These are phyloP conservation scores for Metarhizium rileyi DNA, from an alignment of 2,329 filamentous ascomycete genomes.

Conservation along the genomic window DNA sequence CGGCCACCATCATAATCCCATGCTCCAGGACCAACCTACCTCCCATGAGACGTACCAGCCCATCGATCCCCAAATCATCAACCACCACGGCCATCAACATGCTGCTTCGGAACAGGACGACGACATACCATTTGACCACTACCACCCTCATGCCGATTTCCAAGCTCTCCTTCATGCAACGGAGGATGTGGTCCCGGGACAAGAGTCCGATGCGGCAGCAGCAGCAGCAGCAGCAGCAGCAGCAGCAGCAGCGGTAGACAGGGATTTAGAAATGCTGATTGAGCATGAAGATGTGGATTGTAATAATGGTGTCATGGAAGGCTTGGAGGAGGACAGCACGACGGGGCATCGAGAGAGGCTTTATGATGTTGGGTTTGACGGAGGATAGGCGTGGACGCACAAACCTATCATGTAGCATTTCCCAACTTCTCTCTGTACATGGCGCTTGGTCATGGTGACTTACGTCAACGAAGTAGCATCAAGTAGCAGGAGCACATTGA, in stretches of 20 bases:
- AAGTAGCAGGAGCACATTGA: background rate
- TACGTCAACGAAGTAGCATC: too few species aligned
- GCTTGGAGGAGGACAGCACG: slow-evolving; percentile 11
- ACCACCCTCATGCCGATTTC: slow-evolving; percentile 38
- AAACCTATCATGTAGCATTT: slow-evolving; percentile 1
- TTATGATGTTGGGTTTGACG: slow-evolving; percentile 22
- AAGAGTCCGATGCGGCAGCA: slow-evolving; percentile 7
- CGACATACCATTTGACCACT: slow-evolving; percentile 30
- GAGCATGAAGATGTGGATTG: slow-evolving; percentile 36
- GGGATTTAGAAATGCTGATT: slow-evolving; percentile 43
- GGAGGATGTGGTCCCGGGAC: slow-evolving; percentile 24
- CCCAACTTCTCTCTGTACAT: background rate
- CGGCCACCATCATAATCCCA: slow-evolving; percentile 22
- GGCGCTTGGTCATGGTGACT: background rate
- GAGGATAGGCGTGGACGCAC: slow-evolving; percentile 8
- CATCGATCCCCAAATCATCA: slow-evolving; percentile 52
- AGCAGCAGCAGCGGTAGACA: slow-evolving; percentile 33
- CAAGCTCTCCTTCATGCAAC: slow-evolving; percentile 43
- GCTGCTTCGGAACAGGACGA: slow-evolving; percentile 14
- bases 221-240: slow-evolving; percentile 18
- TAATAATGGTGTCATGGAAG: slow-evolving; percentile 20
- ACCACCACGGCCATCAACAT: slow-evolving; percentile 21
- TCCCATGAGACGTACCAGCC: slow-evolving; percentile 34
- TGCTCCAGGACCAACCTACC: slow-evolving; percentile 21
- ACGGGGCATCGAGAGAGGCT: slow-evolving; percentile 16